Evolutionary conservation across 208 protist species (phyloP), one percentile per base, ranked within the genome.

Genomic region (Tritrichomonas musculus): DNA sequence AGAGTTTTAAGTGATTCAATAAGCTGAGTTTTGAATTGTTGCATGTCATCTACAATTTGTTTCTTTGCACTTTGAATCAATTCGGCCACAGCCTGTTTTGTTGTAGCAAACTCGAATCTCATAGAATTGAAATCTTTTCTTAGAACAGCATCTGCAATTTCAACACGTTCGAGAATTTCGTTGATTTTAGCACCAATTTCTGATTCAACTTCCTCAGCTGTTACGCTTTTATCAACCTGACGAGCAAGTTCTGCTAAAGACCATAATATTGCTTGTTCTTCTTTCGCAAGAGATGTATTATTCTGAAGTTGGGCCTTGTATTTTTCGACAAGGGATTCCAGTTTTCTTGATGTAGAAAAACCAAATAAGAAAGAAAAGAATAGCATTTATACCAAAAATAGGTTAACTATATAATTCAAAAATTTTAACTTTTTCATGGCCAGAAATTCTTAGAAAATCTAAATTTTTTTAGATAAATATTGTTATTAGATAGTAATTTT

Each of bases 201-300:
- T 11, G n/a, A 55, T n/a, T 84, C 73, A 84, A 84, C 44, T 53
- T 84, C 73, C 53, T 84, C 73, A 53, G 44, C 36, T 25, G 73
- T 84, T 33, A 53, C 73, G 33, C 41, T 84, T n/a, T 84, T 84
- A n/a, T 84, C 73, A 53, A 84, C 41, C n/a, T 84, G 36, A n/a
- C 41, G 41, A 53, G 73, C 36, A 14, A 84, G 25, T 84, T 84
- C 73, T 53, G 73, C 73, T 49, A 84, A 53, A 33, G 73, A 84
- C 73, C 73, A 84, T 13, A 84, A n/a, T 47, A 84, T 84, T 53
- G 73, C 73, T 84, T 84, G 73, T 53, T 84, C 73, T 84, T 49
- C 44, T 33, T 84, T 53, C 13, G 73, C 41, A 33, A 53, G 13
- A 13, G 44, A 25, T 0, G 36, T n/a, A 53, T 84, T 53, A 5